Percentiles rank a stretch among this genome's conserved stretches.
phyloP scores from a whole-genome alignment of 345 rosid genomes.

The Crucihimalaya himalaica region DNA sequence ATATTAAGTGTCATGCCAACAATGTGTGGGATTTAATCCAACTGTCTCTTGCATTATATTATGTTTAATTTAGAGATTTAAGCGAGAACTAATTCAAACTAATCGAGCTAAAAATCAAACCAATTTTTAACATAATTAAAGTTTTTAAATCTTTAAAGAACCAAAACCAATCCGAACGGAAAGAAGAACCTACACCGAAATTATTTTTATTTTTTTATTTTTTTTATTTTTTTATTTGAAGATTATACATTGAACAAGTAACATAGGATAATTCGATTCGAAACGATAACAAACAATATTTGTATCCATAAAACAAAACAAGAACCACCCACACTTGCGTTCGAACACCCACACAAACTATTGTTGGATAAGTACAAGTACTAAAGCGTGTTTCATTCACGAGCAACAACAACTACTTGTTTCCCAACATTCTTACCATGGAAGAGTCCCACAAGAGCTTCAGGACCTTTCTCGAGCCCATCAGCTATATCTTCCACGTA shows the following conservation, averaged over 20 bases:
- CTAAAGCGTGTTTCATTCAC: neutral
- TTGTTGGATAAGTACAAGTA: neutral
- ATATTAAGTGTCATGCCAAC: slow-evolving; percentile 1
- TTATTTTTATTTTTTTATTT: neutral
- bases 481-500: slow-evolving; percentile 63
- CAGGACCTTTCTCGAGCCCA: slow-evolving; percentile 57
- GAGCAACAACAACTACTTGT: slow-evolving; percentile 48
- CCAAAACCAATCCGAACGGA: neutral
- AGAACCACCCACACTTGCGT: neutral
- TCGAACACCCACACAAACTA: neutral
- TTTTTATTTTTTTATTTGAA: neutral
- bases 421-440: slow-evolving; percentile 61
- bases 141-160: too few species aligned
- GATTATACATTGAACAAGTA: too few species aligned
- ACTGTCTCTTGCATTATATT: neutral
- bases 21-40: neutral
- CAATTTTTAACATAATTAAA: too few species aligned
- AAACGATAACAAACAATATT: neutral
- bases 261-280: neutral
- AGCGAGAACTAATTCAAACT: too few species aligned
- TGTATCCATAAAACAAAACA: neutral
- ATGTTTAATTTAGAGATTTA: too few species aligned
- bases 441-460: slow-evolving; percentile 57
- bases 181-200: neutral
- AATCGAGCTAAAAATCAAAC: too few species aligned